phyloP scores from a whole-genome alignment of 2,329 filamentous ascomycete species.

The Fusarium miscanthi region DNA sequence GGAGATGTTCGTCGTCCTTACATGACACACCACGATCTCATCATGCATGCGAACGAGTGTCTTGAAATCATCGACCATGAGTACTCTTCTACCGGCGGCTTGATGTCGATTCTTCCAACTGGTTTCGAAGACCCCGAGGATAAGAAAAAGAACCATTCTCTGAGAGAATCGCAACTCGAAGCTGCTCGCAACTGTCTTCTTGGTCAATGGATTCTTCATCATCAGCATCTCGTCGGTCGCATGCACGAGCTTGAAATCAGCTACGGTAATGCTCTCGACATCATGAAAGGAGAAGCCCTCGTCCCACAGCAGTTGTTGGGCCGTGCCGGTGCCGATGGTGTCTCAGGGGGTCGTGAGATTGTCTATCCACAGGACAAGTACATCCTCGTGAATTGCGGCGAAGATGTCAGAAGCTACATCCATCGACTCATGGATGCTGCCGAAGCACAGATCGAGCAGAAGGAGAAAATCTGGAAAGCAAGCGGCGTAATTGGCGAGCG shows the following conservation, averaged over 20 bases:
- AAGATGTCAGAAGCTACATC: conserved; percentile 61
- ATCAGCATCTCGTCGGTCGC: conserved; percentile 63
- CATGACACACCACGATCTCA: conserved; percentile 60
- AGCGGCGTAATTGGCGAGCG: conserved; percentile 57
- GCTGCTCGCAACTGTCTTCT: conserved; percentile 63
- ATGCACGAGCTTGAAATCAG: conserved; percentile 68
- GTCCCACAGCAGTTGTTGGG: conserved; percentile 65
- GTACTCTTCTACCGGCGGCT: conserved; percentile 64
- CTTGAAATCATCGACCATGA: conserved; percentile 71
- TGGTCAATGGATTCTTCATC: conserved; percentile 67
- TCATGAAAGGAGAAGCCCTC: conserved; percentile 61
- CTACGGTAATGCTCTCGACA: conserved; percentile 63
- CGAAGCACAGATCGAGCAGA: conserved; percentile 55
- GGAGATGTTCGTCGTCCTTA: conserved; percentile 50
- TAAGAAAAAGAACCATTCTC: conserved; percentile 39
- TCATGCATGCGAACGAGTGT: conserved; percentile 68
- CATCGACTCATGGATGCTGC: conserved; percentile 59
- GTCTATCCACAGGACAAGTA: conserved; percentile 66
- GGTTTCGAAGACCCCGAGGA: conserved; percentile 42
- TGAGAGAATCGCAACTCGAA: conserved; percentile 49
- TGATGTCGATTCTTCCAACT: conserved; percentile 65
- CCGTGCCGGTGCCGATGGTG: conserved; percentile 61
- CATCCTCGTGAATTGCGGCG: conserved; percentile 65
- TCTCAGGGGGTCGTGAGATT: conserved; percentile 62
- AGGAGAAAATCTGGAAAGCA: conserved; percentile 49